These are phyloP conservation scores for Colletotrichum cuscutae DNA, from an alignment of 2,329 filamentous ascomycete genomes.

Conservation along the genomic window DNA sequence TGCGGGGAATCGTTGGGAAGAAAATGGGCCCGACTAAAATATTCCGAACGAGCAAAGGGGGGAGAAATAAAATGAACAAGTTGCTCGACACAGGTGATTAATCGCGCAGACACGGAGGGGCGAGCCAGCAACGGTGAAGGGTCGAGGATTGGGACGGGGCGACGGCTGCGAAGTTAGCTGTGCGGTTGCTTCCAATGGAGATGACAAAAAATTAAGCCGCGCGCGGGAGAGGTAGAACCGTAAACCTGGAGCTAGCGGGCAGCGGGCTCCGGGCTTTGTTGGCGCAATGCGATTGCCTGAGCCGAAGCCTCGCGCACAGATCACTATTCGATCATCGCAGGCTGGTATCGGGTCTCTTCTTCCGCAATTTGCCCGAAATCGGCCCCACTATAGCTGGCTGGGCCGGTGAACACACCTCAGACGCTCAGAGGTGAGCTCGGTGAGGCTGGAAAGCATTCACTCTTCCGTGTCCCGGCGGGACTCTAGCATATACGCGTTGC, in stretches of 20 bases:
- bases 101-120: neutral
- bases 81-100: neutral
- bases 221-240: slow-evolving; percentile 29
- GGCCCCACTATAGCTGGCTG: slow-evolving; percentile 1
- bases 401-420: neutral
- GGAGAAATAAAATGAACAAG: neutral
- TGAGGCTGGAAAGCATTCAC: neutral
- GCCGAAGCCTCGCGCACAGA: slow-evolving; percentile 28
- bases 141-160: slow-evolving; percentile 16
- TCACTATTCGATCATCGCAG: neutral
- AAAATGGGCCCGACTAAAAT: slow-evolving; percentile 3
- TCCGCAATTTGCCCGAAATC: slow-evolving; percentile 32
- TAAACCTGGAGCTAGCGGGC: slow-evolving; percentile 28
- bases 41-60: neutral
- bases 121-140: slow-evolving; percentile 11
- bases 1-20: slow-evolving; percentile 10
- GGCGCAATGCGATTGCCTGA: slow-evolving; percentile 32
- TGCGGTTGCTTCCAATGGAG: slow-evolving; percentile 21
- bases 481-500: neutral
- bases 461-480: neutral
- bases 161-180: slow-evolving; percentile 20
- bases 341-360: neutral
- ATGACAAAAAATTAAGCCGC: slow-evolving; percentile 34
- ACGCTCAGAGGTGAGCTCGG: neutral
- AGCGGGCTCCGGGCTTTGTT: slow-evolving; percentile 33